Percentiles rank a stretch among this genome's conserved stretches.
Conservation (phyloP, 1,139 yeast genomes). For the Candida mesenterica region DNA sequence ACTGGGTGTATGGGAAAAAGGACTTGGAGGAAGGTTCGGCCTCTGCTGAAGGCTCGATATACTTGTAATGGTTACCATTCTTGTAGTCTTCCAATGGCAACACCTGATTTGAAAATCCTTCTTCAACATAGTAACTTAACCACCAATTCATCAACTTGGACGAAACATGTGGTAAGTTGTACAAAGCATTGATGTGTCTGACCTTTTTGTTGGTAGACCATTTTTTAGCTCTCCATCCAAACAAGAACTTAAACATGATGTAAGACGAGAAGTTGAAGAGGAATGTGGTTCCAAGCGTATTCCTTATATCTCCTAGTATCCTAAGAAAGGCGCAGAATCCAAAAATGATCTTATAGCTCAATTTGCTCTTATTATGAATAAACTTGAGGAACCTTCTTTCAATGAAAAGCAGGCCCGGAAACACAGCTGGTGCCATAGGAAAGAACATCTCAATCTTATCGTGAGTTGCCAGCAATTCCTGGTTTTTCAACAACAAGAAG, state of each 20-base stretch:
- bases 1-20: slow-evolving; percentile 46
- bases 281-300: slow-evolving; percentile 40
- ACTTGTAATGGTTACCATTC: slow-evolving; percentile 25
- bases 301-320: slow-evolving; percentile 52
- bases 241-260: slow-evolving; percentile 76
- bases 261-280: slow-evolving; percentile 67
- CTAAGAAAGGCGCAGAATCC: slow-evolving; percentile 65
- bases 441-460: slow-evolving; percentile 63
- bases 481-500: slow-evolving; percentile 53
- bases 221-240: slow-evolving; percentile 78
- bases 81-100: slow-evolving; percentile 33
- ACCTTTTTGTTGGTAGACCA: slow-evolving; percentile 65
- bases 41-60: slow-evolving; percentile 7
- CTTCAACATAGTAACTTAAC: slow-evolving; percentile 50
- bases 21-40: slow-evolving; percentile 46
- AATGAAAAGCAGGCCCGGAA: slow-evolving; percentile 72
- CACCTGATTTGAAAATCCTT: slow-evolving; percentile 42
- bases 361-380: slow-evolving; percentile 41
- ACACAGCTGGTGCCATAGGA: slow-evolving; percentile 88
- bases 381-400: slow-evolving; percentile 57
- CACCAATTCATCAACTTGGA: slow-evolving; percentile 89
- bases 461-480: slow-evolving; percentile 30
- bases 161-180: slow-evolving; percentile 83
- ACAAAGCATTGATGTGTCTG: slow-evolving; percentile 71
- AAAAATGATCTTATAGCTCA: slow-evolving; percentile 47